phyloP scores from a whole-genome alignment of 75 land plant species.

The Isoetes taiwanensis region DNA sequence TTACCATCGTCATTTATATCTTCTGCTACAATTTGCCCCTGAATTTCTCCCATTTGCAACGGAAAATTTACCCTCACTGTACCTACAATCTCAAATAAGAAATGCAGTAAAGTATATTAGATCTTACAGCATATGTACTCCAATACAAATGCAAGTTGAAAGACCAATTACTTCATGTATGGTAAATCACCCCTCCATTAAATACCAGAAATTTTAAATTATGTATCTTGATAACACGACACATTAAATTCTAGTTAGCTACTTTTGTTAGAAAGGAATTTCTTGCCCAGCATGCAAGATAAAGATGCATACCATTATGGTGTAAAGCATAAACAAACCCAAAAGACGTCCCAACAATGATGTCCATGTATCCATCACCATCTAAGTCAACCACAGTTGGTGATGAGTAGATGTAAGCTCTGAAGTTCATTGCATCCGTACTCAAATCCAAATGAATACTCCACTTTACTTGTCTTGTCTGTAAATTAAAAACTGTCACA shows the following conservation, averaged over 20 bases:
- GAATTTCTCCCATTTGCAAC: slow-evolving; percentile 95
- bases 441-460: slow-evolving; percentile 61
- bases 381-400: slow-evolving; percentile 92
- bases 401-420: slow-evolving; percentile 91
- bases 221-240: no score
- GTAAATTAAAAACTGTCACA: slow-evolving; percentile 86
- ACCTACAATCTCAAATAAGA: no score
- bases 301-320: slow-evolving; percentile 88
- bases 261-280: no score
- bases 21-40: slow-evolving; percentile 75
- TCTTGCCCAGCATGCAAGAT: no score
- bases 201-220: no score
- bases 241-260: no score
- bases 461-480: slow-evolving; percentile 97
- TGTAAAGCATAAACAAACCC: slow-evolving; percentile 87
- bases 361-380: slow-evolving; percentile 88
- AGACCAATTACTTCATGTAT: no score
- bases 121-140: no score
- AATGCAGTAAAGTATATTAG: no score
- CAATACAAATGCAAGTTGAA: no score
- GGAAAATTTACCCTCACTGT: slow-evolving; percentile 69
- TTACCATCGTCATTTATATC: slow-evolving; percentile 99
- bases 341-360: slow-evolving; percentile 88
- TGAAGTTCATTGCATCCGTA: slow-evolving; percentile 61
- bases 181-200: no score